Evolutionary conservation across 2,329 filamentous ascomycete species (phyloP).

Genomic region (Monilinia aucupariae): DNA sequence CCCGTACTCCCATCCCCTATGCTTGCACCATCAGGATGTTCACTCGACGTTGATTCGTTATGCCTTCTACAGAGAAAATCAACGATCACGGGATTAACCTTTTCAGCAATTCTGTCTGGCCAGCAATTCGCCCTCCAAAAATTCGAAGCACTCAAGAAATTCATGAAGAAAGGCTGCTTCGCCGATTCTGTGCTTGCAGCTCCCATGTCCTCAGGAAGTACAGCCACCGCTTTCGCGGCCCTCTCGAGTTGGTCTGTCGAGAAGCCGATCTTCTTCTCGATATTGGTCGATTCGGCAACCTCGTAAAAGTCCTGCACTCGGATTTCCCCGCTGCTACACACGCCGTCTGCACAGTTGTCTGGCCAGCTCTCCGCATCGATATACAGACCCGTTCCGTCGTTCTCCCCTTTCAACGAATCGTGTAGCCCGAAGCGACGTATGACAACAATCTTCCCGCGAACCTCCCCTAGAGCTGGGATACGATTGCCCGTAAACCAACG

Average conservation of each 20-base stretch:
- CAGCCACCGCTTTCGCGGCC: constrained; percentile 50
- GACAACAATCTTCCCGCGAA: constrained; percentile 76
- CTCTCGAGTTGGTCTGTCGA: constrained; percentile 72
- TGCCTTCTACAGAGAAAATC: constrained; percentile 57
- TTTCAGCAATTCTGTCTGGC: constrained; percentile 86
- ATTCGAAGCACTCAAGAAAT: constrained; percentile 86
- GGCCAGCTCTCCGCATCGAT: constrained; percentile 68
- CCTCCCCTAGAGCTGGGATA: constrained; percentile 73
- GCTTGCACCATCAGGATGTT: constrained; percentile 28
- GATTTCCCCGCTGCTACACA: constrained; percentile 63
- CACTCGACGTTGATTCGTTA: constrained; percentile 35
- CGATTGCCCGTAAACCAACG: constrained; percentile 75
- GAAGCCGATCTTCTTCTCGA: constrained; percentile 73
- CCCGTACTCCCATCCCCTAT: constrained; percentile 74
- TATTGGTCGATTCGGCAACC: constrained; percentile 66
- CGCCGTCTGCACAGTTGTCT: constrained; percentile 78
- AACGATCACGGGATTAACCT: constrained; percentile 72
- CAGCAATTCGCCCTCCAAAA: constrained; percentile 91
- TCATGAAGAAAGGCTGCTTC: constrained; percentile 67
- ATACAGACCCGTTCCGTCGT: constrained; percentile 49
- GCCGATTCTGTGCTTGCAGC: constrained; percentile 23
- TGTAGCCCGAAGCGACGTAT: constrained; percentile 73
- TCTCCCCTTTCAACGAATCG: constrained; percentile 46
- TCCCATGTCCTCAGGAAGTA: constrained; percentile 39
- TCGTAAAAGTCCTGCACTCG: constrained; percentile 95